Evolutionary conservation across 2,329 filamentous ascomycete species (phyloP).

Genomic region (Stemphylium lycopersici): DNA sequence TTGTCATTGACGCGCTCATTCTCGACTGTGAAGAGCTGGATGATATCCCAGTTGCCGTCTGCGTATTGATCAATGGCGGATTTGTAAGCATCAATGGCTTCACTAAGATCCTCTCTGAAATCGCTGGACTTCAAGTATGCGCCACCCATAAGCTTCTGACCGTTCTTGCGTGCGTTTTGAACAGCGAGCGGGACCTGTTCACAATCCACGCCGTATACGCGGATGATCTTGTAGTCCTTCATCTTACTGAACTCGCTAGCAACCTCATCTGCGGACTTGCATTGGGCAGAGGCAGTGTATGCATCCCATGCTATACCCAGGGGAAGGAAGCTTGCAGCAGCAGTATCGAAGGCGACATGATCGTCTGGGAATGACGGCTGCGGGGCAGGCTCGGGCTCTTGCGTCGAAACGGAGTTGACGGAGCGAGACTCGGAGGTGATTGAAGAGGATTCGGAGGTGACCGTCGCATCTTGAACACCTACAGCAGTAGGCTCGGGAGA

Average conservation of each 20-base stretch:
- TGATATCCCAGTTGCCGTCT: constrained; percentile 66
- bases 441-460: constrained; percentile 8
- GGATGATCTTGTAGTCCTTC: constrained; percentile 67
- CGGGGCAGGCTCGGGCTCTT: constrained; percentile 2
- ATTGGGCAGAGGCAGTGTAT: constrained; percentile 48
- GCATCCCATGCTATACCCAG: constrained; percentile 45
- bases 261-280: constrained; percentile 71
- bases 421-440: neutral
- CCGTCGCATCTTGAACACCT: constrained; percentile 2
- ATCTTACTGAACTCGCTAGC: constrained; percentile 66
- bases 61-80: constrained; percentile 55
- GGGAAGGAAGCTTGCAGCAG: constrained; percentile 20
- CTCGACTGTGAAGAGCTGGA: constrained; percentile 77
- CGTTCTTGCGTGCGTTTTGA: constrained; percentile 66
- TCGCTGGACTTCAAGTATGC: constrained; percentile 66
- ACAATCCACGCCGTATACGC: constrained; percentile 83
- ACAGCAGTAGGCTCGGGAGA: constrained; percentile 15
- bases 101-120: constrained; percentile 49
- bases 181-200: constrained; percentile 70
- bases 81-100: constrained; percentile 67
- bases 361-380: constrained; percentile 6
- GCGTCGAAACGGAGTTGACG: constrained; percentile 1
- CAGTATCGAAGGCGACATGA: constrained; percentile 6
- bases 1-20: constrained; percentile 76
- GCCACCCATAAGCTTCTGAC: constrained; percentile 75